A percentile compares a stretch with the other conserved stretches of the same genome.
Evolutionary conservation across 1,284 basidiomycete genomes (phyloP).

Genomic region (Ceratobasidium papillatum): DNA sequence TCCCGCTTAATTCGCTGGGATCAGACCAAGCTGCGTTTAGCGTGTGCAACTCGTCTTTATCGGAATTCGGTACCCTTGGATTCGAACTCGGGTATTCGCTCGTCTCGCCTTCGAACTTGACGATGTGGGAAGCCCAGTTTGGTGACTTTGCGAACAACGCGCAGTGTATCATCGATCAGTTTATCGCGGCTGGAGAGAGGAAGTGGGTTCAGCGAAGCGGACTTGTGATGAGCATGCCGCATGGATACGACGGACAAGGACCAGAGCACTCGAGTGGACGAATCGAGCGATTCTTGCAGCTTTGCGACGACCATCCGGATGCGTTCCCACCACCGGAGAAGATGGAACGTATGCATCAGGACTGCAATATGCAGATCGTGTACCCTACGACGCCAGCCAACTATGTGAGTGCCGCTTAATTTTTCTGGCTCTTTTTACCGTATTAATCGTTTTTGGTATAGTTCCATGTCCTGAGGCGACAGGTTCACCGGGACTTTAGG

Average conservation of each 20-base stretch:
- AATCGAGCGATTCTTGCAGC: conserved; percentile 96
- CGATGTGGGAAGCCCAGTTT: conserved; percentile 99
- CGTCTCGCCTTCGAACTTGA: conserved; percentile 92
- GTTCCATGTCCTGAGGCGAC: conserved; percentile 94
- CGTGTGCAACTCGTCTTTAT: conserved; percentile 96
- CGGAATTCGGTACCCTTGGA: conserved; percentile 94
- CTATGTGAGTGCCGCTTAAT: conserved; percentile 66
- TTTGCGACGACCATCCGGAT: conserved; percentile 97
- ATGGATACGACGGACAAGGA: conserved; percentile 99
- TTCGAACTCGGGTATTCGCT: conserved; percentile 99
- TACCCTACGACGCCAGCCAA: conserved; percentile 95
- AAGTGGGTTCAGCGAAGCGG: conserved; percentile 99
- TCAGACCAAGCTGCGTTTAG: conserved; percentile 91
- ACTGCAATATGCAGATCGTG: conserved; percentile 99
- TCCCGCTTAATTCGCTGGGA: conserved; percentile 89
- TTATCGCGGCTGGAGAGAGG: conserved; percentile 95
- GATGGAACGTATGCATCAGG: conserved; percentile 95
- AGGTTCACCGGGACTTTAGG: conserved; percentile 95
- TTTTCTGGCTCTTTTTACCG: not conserved
- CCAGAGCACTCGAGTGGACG: conserved; percentile 98
- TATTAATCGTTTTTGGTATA: conserved; percentile 47
- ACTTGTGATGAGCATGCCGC: conserved; percentile 90
- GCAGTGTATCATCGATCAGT: conserved; percentile 90
- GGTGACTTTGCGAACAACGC: conserved; percentile 98
- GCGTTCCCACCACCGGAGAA: conserved; percentile 89